Evolutionary conservation across 768 basidiomycete genomes (phyloP).

Genomic region (Pisolithus marmoratus): DNA sequence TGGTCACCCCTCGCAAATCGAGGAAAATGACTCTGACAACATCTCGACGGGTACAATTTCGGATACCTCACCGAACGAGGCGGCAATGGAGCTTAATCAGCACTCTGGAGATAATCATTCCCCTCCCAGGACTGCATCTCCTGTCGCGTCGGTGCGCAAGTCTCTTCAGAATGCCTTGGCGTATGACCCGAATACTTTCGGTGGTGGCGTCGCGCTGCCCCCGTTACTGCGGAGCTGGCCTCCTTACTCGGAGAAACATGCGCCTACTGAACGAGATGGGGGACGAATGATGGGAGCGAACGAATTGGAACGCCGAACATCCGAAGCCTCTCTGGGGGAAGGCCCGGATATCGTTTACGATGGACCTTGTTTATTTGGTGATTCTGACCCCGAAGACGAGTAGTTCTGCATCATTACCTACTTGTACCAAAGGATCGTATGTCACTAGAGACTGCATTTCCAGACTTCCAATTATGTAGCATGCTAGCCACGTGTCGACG

Average conservation of each 20-base stretch:
- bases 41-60: neutral
- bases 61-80: neutral
- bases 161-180: neutral
- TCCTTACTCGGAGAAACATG: too few species aligned
- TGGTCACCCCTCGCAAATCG: conserved; percentile 11
- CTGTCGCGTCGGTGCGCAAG: too few species aligned
- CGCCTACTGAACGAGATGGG: too few species aligned
- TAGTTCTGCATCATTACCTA: neutral
- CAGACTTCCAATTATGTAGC: neutral
- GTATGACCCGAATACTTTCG: neutral
- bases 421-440: too few species aligned
- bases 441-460: neutral
- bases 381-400: conserved; percentile 27
- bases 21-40: neutral
- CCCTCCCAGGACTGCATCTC: neutral
- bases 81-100: neutral
- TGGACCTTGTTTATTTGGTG: conserved; percentile 26
- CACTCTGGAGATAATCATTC: neutral
- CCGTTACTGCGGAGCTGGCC: neutral
- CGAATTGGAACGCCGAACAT: neutral
- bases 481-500: neutral
- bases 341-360: conserved; percentile 9
- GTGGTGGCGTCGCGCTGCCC: neutral
- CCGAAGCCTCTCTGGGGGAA: neutral
- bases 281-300: too few species aligned